Base-by-base conservation (phyloP, 140 eudicot species). In the Bidens hawaiensis region DNA sequence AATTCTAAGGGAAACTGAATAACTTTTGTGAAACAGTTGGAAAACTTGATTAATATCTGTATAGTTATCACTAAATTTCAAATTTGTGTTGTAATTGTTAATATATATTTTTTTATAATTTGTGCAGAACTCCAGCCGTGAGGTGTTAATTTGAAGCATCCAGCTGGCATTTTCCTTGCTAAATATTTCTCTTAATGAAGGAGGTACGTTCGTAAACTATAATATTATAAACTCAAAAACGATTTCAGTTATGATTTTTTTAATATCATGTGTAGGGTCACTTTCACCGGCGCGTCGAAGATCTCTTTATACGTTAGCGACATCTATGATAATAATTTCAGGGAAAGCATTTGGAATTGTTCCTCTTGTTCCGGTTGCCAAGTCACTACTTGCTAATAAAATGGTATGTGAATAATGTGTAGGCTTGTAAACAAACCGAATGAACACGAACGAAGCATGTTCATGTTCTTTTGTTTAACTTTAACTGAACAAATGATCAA, bases 301-400 rank as follows among this genome's bases (percentile, higher is more conserved):
- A 76, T 87, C 96, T 38, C 94, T 87, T 22, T 87, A 81, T 66
- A 84, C 83, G 21, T 75, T 87, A 79, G 80, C 96, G n/a, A 79
- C 82, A 55, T 78, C 86, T 3, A 81, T 87, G 94, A 81, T 79
- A 33, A 68, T 87, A 40, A 84, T 87, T n/a, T n/a, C n/a, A n/a
- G n/a, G n/a, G n/a, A n/a, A n/a, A n/a, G n/a, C n/a, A n/a, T n/a
- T n/a, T n/a, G n/a, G n/a, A n/a, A n/a, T n/a, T n/a, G n/a, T n/a
- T n/a, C n/a, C n/a, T n/a, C n/a, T n/a, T n/a, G n/a, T 64, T 79
- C 82, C 24, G 71, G 86, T 48, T 57, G 94, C 96, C 43, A 84
- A 84, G 72, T 40, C 84, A 40, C 74, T 79, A 54, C 67, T 84
- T 67, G 75, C 72, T 33, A 67, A 77, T 46, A 69, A 83, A 60